A percentile compares a stretch with the other conserved stretches of the same genome.
phyloP scores from a whole-genome alignment of 208 protist species.

The Angomonas deanei region DNA sequence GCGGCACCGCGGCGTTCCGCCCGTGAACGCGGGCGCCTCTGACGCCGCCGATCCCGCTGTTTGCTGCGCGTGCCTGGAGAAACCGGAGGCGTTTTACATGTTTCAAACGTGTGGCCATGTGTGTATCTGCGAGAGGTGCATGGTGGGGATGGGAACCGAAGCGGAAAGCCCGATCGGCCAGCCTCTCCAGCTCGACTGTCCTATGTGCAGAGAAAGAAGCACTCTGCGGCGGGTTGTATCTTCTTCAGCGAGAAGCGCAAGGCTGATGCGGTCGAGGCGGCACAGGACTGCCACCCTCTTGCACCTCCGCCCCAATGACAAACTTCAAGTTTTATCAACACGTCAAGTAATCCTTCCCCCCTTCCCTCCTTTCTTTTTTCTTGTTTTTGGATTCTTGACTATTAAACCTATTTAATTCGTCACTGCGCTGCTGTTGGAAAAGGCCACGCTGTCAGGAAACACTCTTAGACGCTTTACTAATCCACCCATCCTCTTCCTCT shows the following conservation, averaged over 20 bases:
- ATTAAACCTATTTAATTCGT: background rate
- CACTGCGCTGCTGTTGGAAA: background rate
- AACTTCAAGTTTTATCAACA: too few species aligned
- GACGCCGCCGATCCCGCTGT: background rate
- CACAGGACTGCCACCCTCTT: too few species aligned
- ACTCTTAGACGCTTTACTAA: background rate
- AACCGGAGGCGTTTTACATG: background rate
- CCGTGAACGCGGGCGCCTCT: background rate
- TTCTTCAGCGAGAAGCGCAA: background rate
- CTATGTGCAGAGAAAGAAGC: slow-evolving; percentile 3
- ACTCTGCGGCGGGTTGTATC: slow-evolving; percentile 2
- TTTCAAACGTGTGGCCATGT: slow-evolving; percentile 13
- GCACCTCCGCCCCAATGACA: too few species aligned
- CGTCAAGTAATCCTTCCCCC: too few species aligned
- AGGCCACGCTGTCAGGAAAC: background rate
- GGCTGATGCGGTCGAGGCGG: too few species aligned
- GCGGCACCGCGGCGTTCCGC: background rate
- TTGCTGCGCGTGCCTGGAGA: background rate
- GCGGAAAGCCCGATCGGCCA: background rate
- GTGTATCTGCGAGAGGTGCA: slow-evolving; percentile 14
- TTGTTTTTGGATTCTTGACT: too few species aligned
- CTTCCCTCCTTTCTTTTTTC: too few species aligned
- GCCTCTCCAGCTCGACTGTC: slow-evolving; percentile 8
- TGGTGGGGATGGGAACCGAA: background rate
- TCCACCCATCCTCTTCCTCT: background rate